Base-by-base conservation (phyloP, 257 asterid species). In the Paulownia fortunei region DNA sequence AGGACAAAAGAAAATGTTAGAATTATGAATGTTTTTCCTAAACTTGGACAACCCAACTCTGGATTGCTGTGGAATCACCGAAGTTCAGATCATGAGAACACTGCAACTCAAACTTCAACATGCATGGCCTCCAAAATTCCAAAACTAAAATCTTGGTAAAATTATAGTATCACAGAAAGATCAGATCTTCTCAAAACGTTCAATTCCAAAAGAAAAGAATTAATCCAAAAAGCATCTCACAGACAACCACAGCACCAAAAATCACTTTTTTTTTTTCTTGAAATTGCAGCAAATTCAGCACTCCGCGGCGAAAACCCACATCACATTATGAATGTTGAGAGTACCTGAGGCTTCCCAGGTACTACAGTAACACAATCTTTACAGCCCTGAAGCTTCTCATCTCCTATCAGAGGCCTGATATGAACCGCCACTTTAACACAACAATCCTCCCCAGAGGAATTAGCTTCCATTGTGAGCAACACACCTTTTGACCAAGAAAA, bases 371-470 rank as follows among this genome's bases (percentile, higher is more conserved):
- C 99, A 84, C 99, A 96, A 85, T 96, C 99, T 77, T 93, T 88
- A 81, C 99, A 96, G 37, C 98, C 98, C 86, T 92, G 99, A 82
- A 96, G 90, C 86, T 79, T 91, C 82, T 96, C 99, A 82, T 96
- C 99, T 47, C 97, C 99, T 59, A 96, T 86, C 72, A 93, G 94
- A 63, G 99, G 99, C 86, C 99, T 86, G 12, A 91, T 83, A 78
- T 96, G 98, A 86, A 96, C 96, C 16, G 98, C 98, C 34, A 96
- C 99, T 87, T 96, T 96, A 8, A 96, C 98, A 88, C 96, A 96
- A 27, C 99, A 96, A 86, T 96, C 96, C 79, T 92, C 99, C 34
- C 89, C 98, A 23, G 91, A 79, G 71, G 86, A 84, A 84, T 80
- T 84, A 19, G 86, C 80, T 87, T 93, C 97, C 97, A 93, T 91